Evolutionary conservation across 2,329 filamentous ascomycete genomes (phyloP).

Genomic region (Aspergillus sp.): DNA sequence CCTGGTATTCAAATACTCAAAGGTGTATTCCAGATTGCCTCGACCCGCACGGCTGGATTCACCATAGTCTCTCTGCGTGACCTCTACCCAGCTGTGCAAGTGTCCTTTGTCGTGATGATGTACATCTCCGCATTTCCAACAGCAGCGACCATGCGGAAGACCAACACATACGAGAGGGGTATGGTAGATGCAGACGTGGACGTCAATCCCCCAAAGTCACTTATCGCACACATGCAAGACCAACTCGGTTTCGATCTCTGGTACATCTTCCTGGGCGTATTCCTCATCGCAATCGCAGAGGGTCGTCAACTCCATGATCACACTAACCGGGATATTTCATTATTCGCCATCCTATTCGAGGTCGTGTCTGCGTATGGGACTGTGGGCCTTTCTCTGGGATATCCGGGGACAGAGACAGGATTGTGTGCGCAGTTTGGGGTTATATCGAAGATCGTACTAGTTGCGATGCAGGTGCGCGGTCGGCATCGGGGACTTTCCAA

Average conservation of each 20-base stretch:
- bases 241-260: slow-evolving; percentile 95
- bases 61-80: slow-evolving; percentile 69
- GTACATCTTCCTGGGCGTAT: slow-evolving; percentile 89
- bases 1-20: slow-evolving; percentile 59
- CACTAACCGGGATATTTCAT: slow-evolving; percentile 53
- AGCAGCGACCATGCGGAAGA: slow-evolving; percentile 85
- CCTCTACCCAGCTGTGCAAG: slow-evolving; percentile 84
- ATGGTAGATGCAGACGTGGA: slow-evolving; percentile 55
- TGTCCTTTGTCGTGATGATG: slow-evolving; percentile 99
- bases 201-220: slow-evolving; percentile 54
- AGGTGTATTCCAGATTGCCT: slow-evolving; percentile 82
- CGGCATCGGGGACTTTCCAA: slow-evolving; percentile 54
- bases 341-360: slow-evolving; percentile 71
- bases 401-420: slow-evolving; percentile 65
- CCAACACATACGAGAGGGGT: slow-evolving; percentile 90
- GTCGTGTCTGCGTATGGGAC: slow-evolving; percentile 86
- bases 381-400: slow-evolving; percentile 81
- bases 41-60: slow-evolving; percentile 88
- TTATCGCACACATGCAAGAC: slow-evolving; percentile 80
- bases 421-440: slow-evolving; percentile 74
- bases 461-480: slow-evolving; percentile 60
- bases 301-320: slow-evolving; percentile 61
- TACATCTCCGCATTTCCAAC: slow-evolving; percentile 97
- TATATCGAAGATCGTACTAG: slow-evolving; percentile 59
- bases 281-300: slow-evolving; percentile 84